A percentile compares a stretch with the other conserved stretches of the same genome.
phyloP scores from a whole-genome alignment of 495 filamentous ascomycete species.

The Trichocladium uniseriatum region DNA sequence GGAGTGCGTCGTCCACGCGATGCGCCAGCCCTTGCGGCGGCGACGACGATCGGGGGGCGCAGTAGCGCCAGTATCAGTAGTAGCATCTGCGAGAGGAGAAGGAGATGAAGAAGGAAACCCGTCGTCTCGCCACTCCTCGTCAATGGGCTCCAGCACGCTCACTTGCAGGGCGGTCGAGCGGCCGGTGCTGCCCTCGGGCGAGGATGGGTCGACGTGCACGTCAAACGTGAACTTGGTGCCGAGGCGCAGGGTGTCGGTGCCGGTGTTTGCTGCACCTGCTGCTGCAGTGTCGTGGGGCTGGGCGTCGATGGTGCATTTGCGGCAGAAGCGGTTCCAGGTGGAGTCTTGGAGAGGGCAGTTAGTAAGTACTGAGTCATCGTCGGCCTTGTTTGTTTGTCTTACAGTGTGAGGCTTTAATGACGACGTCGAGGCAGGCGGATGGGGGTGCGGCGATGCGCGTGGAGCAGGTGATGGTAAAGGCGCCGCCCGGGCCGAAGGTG shows the following conservation, averaged over 20 bases:
- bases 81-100: no score
- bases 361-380: no score
- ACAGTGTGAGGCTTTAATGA: conserved; percentile 22
- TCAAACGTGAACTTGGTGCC: conserved; percentile 28
- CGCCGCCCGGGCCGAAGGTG: conserved; percentile 21
- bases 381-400: neutral
- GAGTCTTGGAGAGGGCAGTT: no score
- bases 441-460: conserved; percentile 24
- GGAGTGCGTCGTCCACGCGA: conserved; percentile 23
- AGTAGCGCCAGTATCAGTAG: neutral
- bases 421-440: conserved; percentile 15
- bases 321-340: conserved; percentile 31
- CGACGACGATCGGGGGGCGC: neutral
- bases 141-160: conserved; percentile 24
- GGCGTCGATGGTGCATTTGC: conserved; percentile 16
- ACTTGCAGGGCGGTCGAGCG: conserved; percentile 16
- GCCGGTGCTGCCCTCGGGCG: neutral
- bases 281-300: conserved; percentile 3
- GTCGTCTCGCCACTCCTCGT: no score
- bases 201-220: conserved; percentile 20
- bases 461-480: conserved; percentile 25
- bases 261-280: neutral
- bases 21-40: conserved; percentile 20
- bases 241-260: conserved; percentile 10
- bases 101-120: no score